Evolutionary conservation across 2,329 filamentous ascomycete genomes (phyloP).

Genomic region (Diaporthe sp.): DNA sequence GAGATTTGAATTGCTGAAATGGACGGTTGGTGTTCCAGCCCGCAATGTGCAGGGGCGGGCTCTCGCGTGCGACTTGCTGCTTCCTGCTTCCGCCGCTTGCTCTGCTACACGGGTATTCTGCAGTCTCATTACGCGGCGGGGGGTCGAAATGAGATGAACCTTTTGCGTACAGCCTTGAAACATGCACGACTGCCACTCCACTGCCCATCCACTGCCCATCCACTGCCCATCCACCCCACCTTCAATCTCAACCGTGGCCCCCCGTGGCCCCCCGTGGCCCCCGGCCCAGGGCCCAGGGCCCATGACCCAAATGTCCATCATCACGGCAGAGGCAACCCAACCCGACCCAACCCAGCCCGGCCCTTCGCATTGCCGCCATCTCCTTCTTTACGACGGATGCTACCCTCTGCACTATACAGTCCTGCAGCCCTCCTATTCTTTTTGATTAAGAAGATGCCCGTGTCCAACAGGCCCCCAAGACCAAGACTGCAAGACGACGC

Average conservation of each 20-base stretch:
- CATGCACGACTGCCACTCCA: constrained; percentile 19
- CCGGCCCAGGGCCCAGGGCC: not conserved
- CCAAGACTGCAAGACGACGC: not conserved
- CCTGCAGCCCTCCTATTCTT: not conserved
- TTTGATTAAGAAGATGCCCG: not conserved
- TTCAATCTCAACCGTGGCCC: constrained; percentile 9
- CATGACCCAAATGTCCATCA: not conserved
- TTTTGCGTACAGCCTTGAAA: constrained; percentile 20
- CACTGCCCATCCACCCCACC: not conserved
- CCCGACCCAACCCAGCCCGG: constrained; percentile 5
- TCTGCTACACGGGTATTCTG: constrained; percentile 16
- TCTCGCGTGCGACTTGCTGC: constrained; percentile 8
- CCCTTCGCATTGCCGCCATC: constrained; percentile 16
- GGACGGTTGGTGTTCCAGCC: constrained; percentile 7
- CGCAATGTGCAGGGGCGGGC: constrained; percentile 1
- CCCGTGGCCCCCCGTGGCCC: not conserved
- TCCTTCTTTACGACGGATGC: constrained; percentile 4
- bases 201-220: too few relatives aligned
- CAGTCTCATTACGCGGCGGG: constrained; percentile 26
- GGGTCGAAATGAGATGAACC: constrained; percentile 26
- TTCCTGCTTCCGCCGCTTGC: not conserved
- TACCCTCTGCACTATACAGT: not conserved
- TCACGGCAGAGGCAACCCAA: constrained; percentile 8
- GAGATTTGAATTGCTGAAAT: constrained; percentile 23
- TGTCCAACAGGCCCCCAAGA: not conserved